phyloP scores from a whole-genome alignment of 192 early-diverging fungal species.

The Coemansia sp. region DNA sequence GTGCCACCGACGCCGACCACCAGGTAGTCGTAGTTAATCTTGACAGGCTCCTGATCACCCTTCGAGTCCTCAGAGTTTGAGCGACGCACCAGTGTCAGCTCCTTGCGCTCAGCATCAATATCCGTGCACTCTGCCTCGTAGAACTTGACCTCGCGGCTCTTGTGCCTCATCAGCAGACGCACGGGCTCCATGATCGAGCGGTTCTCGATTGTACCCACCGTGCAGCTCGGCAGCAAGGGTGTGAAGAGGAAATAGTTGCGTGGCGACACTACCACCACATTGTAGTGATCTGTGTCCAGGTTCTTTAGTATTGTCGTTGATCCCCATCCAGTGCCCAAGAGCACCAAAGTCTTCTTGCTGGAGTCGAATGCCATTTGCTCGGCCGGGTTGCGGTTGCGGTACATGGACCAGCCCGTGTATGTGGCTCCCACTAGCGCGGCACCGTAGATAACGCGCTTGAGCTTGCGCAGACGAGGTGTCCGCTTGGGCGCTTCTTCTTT shows the following conservation, averaged over 20 bases:
- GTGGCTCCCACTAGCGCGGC: slow-evolving; percentile 16
- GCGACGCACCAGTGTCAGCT: slow-evolving; percentile 73
- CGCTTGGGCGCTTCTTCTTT: slow-evolving; percentile 15
- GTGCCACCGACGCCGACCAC: slow-evolving; percentile 81
- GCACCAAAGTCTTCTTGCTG: slow-evolving; percentile 42
- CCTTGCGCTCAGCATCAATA: slow-evolving; percentile 81
- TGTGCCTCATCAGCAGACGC: slow-evolving; percentile 85
- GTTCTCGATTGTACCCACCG: slow-evolving; percentile 87
- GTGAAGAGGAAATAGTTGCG: slow-evolving; percentile 89
- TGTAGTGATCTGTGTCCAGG: slow-evolving; percentile 76
- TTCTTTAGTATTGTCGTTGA: slow-evolving; percentile 63
- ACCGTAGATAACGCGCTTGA: slow-evolving; percentile 38
- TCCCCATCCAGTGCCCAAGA: slow-evolving; percentile 49
- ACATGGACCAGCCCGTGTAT: slow-evolving; percentile 52
- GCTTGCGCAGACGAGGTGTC: slow-evolving; percentile 35
- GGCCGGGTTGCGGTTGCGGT: slow-evolving; percentile 46
- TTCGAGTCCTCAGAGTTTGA: slow-evolving; percentile 58
- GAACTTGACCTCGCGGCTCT: slow-evolving; percentile 80
- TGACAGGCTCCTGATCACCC: slow-evolving; percentile 10
- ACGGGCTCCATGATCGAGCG: slow-evolving; percentile 86
- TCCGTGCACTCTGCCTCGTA: slow-evolving; percentile 88
- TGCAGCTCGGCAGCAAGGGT: slow-evolving; percentile 69
- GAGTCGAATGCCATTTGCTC: slow-evolving; percentile 48
- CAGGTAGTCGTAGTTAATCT: slow-evolving; percentile 74
- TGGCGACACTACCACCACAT: slow-evolving; percentile 75